phyloP scores from a whole-genome alignment of 352 stramenopile species.

The Globisporangium cederbergense region DNA sequence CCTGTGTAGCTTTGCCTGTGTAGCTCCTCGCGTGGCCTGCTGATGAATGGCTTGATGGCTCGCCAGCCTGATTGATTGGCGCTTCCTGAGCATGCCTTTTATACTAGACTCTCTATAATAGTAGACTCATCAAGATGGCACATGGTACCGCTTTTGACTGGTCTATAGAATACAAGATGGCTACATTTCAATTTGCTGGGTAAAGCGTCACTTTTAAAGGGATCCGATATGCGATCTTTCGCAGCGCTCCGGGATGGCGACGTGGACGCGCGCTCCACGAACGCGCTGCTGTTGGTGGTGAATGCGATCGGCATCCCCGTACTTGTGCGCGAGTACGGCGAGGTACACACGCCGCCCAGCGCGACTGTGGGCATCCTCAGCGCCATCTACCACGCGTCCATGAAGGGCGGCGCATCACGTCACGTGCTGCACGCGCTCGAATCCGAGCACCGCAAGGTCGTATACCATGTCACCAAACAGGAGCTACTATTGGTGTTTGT shows the following conservation, averaged over 20 bases:
- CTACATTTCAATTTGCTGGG: slow-evolving; percentile 3
- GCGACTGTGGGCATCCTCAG: slow-evolving; percentile 43
- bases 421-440: slow-evolving; percentile 26
- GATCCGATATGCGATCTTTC: slow-evolving; percentile 2
- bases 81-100: slow-evolving; percentile 1
- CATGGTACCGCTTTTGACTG: slow-evolving; percentile 1
- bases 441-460: slow-evolving; percentile 27
- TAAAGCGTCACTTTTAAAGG: not conserved
- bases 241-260: slow-evolving; percentile 8
- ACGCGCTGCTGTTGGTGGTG: slow-evolving; percentile 46
- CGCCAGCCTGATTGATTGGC: slow-evolving; percentile 11
- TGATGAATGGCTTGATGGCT: slow-evolving; percentile 1
- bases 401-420: slow-evolving; percentile 4
- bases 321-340: slow-evolving; percentile 42
- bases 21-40: not conserved
- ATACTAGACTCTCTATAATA: not conserved
- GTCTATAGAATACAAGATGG: slow-evolving; percentile 1
- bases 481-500: slow-evolving; percentile 35
- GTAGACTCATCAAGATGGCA: not conserved
- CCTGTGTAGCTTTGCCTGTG: not conserved
- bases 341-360: slow-evolving; percentile 39
- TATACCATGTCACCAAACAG: slow-evolving; percentile 28
- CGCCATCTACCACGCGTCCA: slow-evolving; percentile 46
- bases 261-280: slow-evolving; percentile 13
- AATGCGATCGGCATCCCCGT: slow-evolving; percentile 47